A percentile compares a stretch with the other conserved stretches of the same genome.
Conservation (phyloP, 768 basidiomycete genomes). For the Boletus rubropictus region DNA sequence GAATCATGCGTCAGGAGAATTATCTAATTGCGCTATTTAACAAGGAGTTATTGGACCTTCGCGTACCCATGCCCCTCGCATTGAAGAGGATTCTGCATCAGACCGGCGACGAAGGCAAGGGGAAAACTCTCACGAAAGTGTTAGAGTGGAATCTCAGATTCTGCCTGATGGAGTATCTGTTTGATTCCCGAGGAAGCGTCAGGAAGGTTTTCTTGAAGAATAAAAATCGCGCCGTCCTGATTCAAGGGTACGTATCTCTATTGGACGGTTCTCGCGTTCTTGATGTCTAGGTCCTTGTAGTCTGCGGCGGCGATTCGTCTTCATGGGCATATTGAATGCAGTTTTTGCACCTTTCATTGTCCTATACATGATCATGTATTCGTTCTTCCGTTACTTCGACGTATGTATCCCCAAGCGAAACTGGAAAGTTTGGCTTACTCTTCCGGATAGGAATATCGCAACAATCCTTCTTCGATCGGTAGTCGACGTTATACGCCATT, state of each 20-base stretch:
- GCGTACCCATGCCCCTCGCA: constrained; percentile 67
- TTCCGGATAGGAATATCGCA: constrained; percentile 84
- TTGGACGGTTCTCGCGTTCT: neutral
- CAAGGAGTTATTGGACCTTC: constrained; percentile 88
- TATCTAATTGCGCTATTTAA: constrained; percentile 98
- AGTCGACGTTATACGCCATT: constrained; percentile 89
- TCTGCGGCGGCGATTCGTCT: constrained; percentile 79
- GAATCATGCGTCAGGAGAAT: constrained; percentile 97
- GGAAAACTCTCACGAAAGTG: constrained; percentile 78
- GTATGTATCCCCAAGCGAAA: constrained; percentile 39
- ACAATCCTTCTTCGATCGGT: constrained; percentile 93
- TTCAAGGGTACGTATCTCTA: constrained; percentile 64
- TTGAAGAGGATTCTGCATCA: constrained; percentile 46
- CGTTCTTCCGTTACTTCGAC: constrained; percentile 99
- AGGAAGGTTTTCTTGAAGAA: constrained; percentile 87
- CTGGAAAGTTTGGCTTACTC: neutral
- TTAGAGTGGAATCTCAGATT: constrained; percentile 97
- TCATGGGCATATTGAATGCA: constrained; percentile 95
- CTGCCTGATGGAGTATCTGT: constrained; percentile 92
- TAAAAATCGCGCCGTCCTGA: constrained; percentile 68
- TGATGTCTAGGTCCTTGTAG: constrained; percentile 36
- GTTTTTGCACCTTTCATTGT: constrained; percentile 97
- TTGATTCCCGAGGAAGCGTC: constrained; percentile 85
- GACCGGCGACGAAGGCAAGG: constrained; percentile 53
- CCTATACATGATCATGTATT: constrained; percentile 93